These are phyloP conservation scores for Stentor coeruleus DNA, from an alignment of 73 alveolate species.

Conservation along the genomic window DNA sequence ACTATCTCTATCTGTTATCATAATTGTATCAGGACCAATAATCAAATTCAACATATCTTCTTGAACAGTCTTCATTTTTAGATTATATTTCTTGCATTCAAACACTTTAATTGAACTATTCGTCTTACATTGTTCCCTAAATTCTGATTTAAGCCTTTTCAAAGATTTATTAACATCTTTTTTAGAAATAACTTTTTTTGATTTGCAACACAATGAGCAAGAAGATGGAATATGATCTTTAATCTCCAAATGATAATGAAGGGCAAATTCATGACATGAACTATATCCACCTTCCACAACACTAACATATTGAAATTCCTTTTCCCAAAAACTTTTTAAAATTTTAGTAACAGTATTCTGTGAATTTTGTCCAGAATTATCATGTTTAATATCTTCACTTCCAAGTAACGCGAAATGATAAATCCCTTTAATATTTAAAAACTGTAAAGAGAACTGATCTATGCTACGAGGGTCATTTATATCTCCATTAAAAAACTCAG, in stretches of 20 bases:
- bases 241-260: neutral
- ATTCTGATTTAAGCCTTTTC: too few species aligned
- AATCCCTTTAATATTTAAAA: neutral
- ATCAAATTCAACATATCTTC: too few species aligned
- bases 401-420: neutral
- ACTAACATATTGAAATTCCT: constrained; percentile 5
- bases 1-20: too few species aligned
- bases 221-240: neutral
- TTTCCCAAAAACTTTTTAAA: neutral
- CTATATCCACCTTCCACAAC: constrained; percentile 10
- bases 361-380: neutral
- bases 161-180: neutral
- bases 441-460: neutral
- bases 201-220: neutral
- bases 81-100: too few species aligned
- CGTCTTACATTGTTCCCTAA: too few species aligned
- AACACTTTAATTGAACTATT: too few species aligned
- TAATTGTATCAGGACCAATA: too few species aligned
- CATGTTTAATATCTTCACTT: neutral
- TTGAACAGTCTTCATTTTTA: too few species aligned
- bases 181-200: too few species aligned
- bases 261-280: constrained; percentile 13
- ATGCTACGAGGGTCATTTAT: too few species aligned
- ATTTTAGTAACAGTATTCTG: neutral
- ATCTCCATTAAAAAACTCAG: neutral